These are phyloP conservation scores for Orbilia oligospora DNA, from an alignment of 2,329 filamentous ascomycete species.

Conservation along the genomic window DNA sequence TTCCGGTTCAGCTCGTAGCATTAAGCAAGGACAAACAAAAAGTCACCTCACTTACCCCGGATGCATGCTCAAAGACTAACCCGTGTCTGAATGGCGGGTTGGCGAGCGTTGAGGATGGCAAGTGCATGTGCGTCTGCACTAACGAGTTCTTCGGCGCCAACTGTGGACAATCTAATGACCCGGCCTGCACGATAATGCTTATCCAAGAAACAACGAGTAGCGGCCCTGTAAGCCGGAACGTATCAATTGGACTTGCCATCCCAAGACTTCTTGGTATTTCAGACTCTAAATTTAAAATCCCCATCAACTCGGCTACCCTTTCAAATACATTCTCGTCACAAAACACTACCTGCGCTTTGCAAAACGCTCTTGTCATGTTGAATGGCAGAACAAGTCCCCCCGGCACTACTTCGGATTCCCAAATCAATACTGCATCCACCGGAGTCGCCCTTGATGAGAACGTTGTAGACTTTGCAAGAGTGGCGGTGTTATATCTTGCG, in stretches of 20 bases:
- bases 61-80: constrained; percentile 60
- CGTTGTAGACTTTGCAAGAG: constrained; percentile 75
- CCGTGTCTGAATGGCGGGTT: constrained; percentile 55
- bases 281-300: constrained; percentile 79
- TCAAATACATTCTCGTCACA: constrained; percentile 81
- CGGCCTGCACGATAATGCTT: constrained; percentile 73
- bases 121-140: constrained; percentile 88
- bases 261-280: constrained; percentile 79
- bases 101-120: constrained; percentile 74
- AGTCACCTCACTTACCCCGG: constrained; percentile 65
- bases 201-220: constrained; percentile 66
- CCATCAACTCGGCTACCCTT: constrained; percentile 78
- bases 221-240: constrained; percentile 71
- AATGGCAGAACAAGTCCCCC: constrained; percentile 69
- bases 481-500: constrained; percentile 75
- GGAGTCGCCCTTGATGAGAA: constrained; percentile 70
- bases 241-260: constrained; percentile 84
- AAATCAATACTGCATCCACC: constrained; percentile 58
- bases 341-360: constrained; percentile 83
- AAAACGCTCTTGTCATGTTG: constrained; percentile 91
- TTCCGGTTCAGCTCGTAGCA: constrained; percentile 78
- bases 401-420: constrained; percentile 50
- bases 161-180: constrained; percentile 71
- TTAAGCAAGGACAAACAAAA: constrained; percentile 69
- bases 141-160: constrained; percentile 83